Base-by-base conservation (phyloP, 495 filamentous ascomycete species). In the Corynascus novoguineensis region DNA sequence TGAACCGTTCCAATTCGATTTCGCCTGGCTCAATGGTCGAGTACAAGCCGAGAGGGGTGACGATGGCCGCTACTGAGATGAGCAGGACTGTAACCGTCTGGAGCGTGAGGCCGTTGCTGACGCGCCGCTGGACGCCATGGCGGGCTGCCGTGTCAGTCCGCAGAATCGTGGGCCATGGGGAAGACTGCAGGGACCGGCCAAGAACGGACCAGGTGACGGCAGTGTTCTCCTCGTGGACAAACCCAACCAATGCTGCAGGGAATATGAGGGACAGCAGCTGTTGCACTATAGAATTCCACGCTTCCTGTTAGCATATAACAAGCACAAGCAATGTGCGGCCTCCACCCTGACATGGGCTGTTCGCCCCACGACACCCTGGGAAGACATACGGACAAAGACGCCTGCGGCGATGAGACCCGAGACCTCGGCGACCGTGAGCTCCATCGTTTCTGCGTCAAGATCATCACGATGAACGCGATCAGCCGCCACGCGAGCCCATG, bases 21-120 rank as follows among this genome's bases (percentile, higher is more conserved):
- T 32, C 51, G 50, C 6, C 48, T 8, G 50, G 35, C 25, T 53
- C 50, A 31, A 53, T 37, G 0, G 38, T 21, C 37, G 41, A 37
- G 37, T 53, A 53, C 10, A 60, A 28, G 4, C 57, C 57, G 10
- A 60, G 50, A 1, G 57, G 50, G 1, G 57, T 60, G 22, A 55
- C 57, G n/a, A 55, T 42, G 31, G 50, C 35, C 7, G 50, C 50
- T 0, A 42, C 50, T 9, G 50, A 42, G 10, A 53, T 31, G 3
- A 53, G 15, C 24, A 42, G 25, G 2, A 53, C 50, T 10, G 22
- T 21, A 5, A 12, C 27, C 6, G 50, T 53, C 37, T 53, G 50
- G 0, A 53, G 17, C 15, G 32, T 6, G n/a, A 53, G 50, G 15
- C 50, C 50, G 15, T 53, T 41, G 35, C 50, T 53, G 8, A 53